Evolutionary conservation across 305 asterid genomes (phyloP).

Genomic region (Fraxinus xanthoxyloides): DNA sequence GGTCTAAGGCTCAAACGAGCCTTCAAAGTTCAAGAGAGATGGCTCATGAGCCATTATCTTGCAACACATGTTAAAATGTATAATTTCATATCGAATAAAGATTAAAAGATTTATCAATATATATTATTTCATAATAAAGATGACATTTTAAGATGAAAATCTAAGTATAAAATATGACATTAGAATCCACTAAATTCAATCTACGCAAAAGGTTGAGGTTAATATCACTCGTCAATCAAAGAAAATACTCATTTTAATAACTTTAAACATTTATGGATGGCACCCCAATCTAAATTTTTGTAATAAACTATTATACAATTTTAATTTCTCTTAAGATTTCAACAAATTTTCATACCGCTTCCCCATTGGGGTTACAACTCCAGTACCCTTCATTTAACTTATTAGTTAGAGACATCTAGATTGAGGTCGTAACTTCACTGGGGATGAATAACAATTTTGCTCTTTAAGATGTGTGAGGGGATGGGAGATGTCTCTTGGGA

Average conservation of each 20-base stretch:
- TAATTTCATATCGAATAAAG: too few species aligned
- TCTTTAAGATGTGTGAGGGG: not conserved
- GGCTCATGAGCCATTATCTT: not conserved
- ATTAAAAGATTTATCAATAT: too few species aligned
- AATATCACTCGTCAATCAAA: not conserved
- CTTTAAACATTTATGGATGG: too few species aligned
- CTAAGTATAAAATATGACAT: not conserved
- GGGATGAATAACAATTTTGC: too few species aligned
- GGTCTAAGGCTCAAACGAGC: not conserved
- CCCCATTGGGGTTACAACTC: too few species aligned
- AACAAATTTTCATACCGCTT: not conserved
- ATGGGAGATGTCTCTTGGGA: not conserved
- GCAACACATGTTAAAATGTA: too few species aligned
- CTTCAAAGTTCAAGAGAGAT: not conserved
- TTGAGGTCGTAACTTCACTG: too few species aligned
- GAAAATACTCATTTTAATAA: too few species aligned
- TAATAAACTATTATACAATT: too few species aligned
- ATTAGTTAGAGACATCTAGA: too few species aligned
- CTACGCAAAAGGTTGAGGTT: not conserved
- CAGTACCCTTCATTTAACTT: too few species aligned
- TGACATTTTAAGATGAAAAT: not conserved
- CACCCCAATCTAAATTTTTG: not conserved
- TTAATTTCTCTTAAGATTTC: not conserved
- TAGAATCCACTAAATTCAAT: not conserved
- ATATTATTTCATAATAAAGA: too few species aligned